These are phyloP conservation scores for Cladosporium velox DNA, from an alignment of 2,329 filamentous ascomycete species.

Conservation along the genomic window DNA sequence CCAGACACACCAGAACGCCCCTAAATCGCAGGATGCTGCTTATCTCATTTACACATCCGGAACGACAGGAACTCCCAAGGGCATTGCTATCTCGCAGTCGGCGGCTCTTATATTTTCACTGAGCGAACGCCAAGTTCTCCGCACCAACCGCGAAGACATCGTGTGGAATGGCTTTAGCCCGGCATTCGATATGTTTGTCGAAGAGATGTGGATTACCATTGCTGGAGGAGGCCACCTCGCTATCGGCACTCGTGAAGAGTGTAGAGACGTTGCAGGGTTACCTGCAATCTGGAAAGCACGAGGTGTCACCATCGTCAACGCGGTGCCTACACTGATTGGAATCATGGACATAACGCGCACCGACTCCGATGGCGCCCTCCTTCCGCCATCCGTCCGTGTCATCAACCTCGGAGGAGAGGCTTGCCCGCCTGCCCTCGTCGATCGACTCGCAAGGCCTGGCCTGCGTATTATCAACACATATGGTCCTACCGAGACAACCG, in stretches of 20 bases:
- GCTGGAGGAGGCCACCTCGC: conserved; percentile 29
- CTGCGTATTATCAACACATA: conserved; percentile 29
- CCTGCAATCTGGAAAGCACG: conserved; percentile 26
- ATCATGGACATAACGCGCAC: conserved; percentile 21
- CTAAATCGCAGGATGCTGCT: conserved; percentile 24
- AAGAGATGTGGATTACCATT: conserved; percentile 32
- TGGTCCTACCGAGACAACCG: conserved; percentile 29
- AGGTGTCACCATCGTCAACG: conserved; percentile 27
- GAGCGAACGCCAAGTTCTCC: conserved; percentile 28
- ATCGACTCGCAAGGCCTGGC: conserved; percentile 1
- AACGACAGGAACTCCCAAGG: conserved; percentile 33
- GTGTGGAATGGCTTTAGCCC: conserved; percentile 19
- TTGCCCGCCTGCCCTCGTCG: conserved; percentile 9
- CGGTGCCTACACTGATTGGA: conserved; percentile 29
- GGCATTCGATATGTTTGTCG: conserved; percentile 33
- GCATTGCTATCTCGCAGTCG: conserved; percentile 29
- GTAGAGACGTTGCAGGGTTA: conserved; percentile 25
- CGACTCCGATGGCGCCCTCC: conserved; percentile 21
- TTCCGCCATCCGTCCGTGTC: conserved; percentile 25
- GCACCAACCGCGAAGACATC: conserved; percentile 17
- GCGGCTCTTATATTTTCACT: conserved; percentile 18
- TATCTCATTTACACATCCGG: conserved; percentile 36
- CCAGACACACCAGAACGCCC: not conserved
- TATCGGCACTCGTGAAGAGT: conserved; percentile 27
- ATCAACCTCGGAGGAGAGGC: conserved; percentile 30